A percentile compares a stretch with the other conserved stretches of the same genome.
These are phyloP conservation scores for Solanum neorickii DNA, from an alignment of 257 asterid species.

Conservation along the genomic window DNA sequence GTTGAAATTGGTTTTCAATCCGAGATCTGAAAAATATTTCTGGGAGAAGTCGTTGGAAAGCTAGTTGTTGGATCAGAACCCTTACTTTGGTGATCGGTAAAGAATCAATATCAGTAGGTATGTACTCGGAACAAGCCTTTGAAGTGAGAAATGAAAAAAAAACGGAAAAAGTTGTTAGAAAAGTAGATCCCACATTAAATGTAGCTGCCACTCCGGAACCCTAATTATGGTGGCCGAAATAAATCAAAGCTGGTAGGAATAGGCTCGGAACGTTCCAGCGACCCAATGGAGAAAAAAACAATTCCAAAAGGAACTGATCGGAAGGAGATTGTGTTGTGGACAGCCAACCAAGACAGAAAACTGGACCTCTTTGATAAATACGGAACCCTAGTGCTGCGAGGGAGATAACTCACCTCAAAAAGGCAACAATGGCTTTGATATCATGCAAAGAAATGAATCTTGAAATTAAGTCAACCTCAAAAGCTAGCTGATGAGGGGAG, in stretches of 20 bases:
- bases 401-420: background rate
- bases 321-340: background rate
- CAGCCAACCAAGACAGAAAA: background rate
- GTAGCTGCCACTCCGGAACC: background rate
- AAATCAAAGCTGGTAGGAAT: background rate
- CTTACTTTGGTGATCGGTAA: background rate
- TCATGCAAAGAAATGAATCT: background rate
- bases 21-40: background rate
- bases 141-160: background rate
- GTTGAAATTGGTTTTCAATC: background rate
- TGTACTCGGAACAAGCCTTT: background rate
- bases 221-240: background rate
- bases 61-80: background rate
- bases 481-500: background rate
- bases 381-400: background rate
- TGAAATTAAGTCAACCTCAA: background rate
- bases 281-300: background rate
- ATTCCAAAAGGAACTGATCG: background rate
- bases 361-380: background rate
- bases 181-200: background rate
- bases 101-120: background rate
- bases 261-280: background rate
- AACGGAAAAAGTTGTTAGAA: background rate
- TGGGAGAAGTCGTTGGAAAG: background rate
- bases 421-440: background rate